These are phyloP conservation scores for Dianthus caryophyllus DNA, from an alignment of 148 eudicot species.

Conservation along the genomic window DNA sequence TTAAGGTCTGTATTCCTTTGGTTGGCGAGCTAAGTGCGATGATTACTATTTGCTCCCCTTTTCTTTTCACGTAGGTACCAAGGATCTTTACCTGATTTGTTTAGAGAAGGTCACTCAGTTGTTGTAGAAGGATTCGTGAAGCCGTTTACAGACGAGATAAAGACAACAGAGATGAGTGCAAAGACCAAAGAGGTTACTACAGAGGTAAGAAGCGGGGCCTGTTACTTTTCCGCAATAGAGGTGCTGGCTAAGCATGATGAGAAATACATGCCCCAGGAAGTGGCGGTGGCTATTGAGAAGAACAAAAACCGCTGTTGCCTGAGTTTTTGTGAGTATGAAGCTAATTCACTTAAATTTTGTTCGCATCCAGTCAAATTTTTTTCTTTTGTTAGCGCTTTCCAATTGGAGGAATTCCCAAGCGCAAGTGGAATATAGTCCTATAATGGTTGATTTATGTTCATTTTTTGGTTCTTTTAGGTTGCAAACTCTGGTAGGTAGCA, in stretches of 20 bases:
- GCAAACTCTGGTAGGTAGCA: too few relatives aligned
- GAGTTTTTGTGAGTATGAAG: conserved; percentile 32
- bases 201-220: conserved; percentile 65
- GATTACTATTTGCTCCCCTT: neutral
- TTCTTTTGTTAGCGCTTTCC: too few relatives aligned
- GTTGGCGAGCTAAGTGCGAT: too few relatives aligned
- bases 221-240: conserved; percentile 71
- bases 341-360: conserved; percentile 14
- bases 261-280: conserved; percentile 96
- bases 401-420: too few relatives aligned
- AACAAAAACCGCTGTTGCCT: conserved; percentile 43
- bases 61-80: conserved; percentile 30
- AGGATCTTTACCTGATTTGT: conserved; percentile 89
- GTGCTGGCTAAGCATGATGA: conserved; percentile 97
- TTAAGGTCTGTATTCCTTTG: too few relatives aligned
- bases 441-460: too few relatives aligned
- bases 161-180: conserved; percentile 21
- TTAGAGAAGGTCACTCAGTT: conserved; percentile 90
- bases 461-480: too few relatives aligned
- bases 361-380: too few relatives aligned
- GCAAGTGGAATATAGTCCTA: too few relatives aligned
- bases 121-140: conserved; percentile 90
- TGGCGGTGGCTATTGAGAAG: conserved; percentile 81
- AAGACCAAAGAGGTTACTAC: conserved; percentile 41
- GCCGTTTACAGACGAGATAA: conserved; percentile 61